phyloP scores from a whole-genome alignment of 352 stramenopile genomes.

The Phytophthora parvispora region DNA sequence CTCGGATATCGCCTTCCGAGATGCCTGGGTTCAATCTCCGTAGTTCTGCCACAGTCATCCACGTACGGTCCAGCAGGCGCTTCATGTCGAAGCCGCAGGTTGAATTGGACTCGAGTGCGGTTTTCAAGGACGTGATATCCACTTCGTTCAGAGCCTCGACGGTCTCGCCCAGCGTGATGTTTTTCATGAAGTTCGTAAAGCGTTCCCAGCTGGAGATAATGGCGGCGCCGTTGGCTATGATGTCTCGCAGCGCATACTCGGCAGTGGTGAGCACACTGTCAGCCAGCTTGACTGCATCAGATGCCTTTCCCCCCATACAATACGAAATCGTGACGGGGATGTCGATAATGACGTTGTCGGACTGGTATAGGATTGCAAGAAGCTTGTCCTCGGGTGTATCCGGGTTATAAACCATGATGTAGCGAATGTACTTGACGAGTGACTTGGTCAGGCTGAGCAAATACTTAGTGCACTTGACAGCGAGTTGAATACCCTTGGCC shows the following conservation, averaged over 20 bases:
- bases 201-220: slow-evolving; percentile 39
- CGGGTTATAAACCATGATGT: slow-evolving; percentile 38
- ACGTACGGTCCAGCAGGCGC: slow-evolving; percentile 39
- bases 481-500: slow-evolving; percentile 27
- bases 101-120: slow-evolving; percentile 33
- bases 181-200: slow-evolving; percentile 47
- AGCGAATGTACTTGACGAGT: slow-evolving; percentile 41
- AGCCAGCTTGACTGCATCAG: slow-evolving; percentile 40
- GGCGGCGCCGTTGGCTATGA: slow-evolving; percentile 37
- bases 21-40: slow-evolving; percentile 33
- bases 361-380: slow-evolving; percentile 45
- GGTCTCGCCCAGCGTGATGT: slow-evolving; percentile 30
- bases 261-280: slow-evolving; percentile 44
- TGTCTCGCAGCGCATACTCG: slow-evolving; percentile 40
- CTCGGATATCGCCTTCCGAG: slow-evolving; percentile 39
- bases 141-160: slow-evolving; percentile 16
- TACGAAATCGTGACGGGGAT: slow-evolving; percentile 54
- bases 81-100: slow-evolving; percentile 47
- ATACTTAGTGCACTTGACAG: slow-evolving; percentile 50
- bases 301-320: slow-evolving; percentile 42
- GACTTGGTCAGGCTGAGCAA: slow-evolving; percentile 48
- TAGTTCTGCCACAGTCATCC: slow-evolving; percentile 43
- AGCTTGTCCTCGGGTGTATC: slow-evolving; percentile 47
- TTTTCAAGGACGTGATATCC: slow-evolving; percentile 36
- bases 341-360: slow-evolving; percentile 55